Evolutionary conservation across 2,329 filamentous ascomycete species (phyloP).

Genomic region (Neocatenulostroma microsporum): DNA sequence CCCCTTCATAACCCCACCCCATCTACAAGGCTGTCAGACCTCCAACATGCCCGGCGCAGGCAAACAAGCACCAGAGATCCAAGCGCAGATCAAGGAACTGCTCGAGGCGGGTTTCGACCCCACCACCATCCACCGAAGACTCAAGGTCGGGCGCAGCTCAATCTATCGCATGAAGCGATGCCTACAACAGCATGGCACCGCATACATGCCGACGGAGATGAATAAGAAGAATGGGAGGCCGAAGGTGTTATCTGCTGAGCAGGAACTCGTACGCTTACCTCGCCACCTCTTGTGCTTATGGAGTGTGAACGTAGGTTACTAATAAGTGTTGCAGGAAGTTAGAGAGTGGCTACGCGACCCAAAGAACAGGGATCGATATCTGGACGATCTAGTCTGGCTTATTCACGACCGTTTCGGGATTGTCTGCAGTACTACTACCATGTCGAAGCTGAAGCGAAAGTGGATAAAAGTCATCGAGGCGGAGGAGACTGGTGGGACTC

Average conservation of each 20-base stretch:
- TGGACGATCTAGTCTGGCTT: slow-evolving; percentile 29
- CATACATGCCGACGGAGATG: slow-evolving; percentile 26
- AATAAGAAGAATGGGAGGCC: slow-evolving; percentile 30
- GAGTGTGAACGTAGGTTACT: too few species aligned
- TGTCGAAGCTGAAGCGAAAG: slow-evolving; percentile 30
- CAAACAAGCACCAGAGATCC: slow-evolving; percentile 24
- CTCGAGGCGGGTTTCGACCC: slow-evolving; percentile 29
- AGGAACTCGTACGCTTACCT: slow-evolving; percentile 25
- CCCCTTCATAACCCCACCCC: too few species aligned
- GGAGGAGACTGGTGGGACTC: slow-evolving; percentile 23
- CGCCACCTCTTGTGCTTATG: too few species aligned
- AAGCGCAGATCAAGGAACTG: slow-evolving; percentile 27
- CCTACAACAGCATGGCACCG: slow-evolving; percentile 27
- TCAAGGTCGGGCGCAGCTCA: slow-evolving; percentile 26
- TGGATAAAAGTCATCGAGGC: slow-evolving; percentile 27
- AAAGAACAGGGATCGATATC: slow-evolving; percentile 25
- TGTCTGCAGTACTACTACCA: slow-evolving; percentile 29
- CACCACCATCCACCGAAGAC: slow-evolving; percentile 26
- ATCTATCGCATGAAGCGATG: slow-evolving; percentile 31
- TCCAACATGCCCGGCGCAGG: slow-evolving; percentile 27
- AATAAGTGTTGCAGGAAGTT: slow-evolving; percentile 27
- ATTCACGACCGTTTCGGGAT: slow-evolving; percentile 28
- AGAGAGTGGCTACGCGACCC: slow-evolving; percentile 25
- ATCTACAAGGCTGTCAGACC: too few species aligned
- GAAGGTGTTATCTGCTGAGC: slow-evolving; percentile 26